Conservation (phyloP, 2,329 filamentous ascomycete species). For the Cladosporium sp. region DNA sequence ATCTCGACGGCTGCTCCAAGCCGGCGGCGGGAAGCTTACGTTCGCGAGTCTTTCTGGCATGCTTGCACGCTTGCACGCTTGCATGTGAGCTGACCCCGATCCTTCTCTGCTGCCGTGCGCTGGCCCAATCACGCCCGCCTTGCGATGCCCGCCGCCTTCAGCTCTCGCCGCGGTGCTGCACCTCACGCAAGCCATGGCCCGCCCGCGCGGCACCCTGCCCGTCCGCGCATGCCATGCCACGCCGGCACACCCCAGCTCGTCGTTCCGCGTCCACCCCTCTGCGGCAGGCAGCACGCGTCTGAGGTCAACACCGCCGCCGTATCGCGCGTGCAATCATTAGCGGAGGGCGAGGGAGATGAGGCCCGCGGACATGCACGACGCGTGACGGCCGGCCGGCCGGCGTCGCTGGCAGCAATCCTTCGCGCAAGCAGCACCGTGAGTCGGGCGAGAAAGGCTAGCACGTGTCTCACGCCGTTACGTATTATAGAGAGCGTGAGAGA, state of each 20-base stretch:
- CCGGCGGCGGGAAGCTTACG: background rate
- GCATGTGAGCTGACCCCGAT: slow-evolving; percentile 9
- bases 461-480: slow-evolving; percentile 8
- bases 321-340: background rate
- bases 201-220: no score
- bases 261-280: no score
- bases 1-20: background rate
- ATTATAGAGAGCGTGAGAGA: background rate
- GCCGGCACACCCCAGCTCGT: no score
- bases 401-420: slow-evolving; percentile 1
- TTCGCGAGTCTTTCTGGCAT: background rate
- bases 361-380: background rate
- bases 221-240: no score
- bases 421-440: background rate
- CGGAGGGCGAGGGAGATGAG: background rate
- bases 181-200: no score
- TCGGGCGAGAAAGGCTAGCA: slow-evolving; percentile 1
- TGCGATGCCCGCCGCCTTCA: background rate
- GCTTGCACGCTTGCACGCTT: background rate
- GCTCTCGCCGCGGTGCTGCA: background rate
- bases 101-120: slow-evolving; percentile 3
- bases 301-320: background rate
- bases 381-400: background rate
- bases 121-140: background rate
- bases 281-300: no score